Evolutionary conservation across 495 filamentous ascomycete genomes (phyloP).

Genomic region (Penicillium manginii): DNA sequence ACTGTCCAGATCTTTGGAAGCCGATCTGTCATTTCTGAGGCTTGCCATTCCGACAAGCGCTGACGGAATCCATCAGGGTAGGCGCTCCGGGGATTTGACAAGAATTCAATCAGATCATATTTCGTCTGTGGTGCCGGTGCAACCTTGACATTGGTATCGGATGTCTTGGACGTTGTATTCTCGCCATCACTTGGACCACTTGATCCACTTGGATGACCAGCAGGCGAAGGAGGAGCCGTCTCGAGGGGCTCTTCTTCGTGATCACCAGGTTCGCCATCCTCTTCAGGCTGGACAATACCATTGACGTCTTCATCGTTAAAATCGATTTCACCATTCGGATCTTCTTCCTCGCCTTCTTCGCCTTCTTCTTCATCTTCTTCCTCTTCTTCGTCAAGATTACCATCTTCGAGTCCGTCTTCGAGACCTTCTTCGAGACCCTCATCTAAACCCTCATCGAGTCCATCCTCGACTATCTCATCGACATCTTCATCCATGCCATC

Average conservation of each 20-base stretch:
- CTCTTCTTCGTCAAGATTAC: constrained; percentile 22
- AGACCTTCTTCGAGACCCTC: constrained; percentile 19
- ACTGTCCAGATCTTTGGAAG: constrained; percentile 63
- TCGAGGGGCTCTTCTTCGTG: constrained; percentile 17
- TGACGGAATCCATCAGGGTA: constrained; percentile 26
- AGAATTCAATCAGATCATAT: constrained; percentile 26
- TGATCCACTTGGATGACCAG: constrained; percentile 5
- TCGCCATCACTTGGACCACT: constrained; percentile 16
- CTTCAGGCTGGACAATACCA: constrained; percentile 1
- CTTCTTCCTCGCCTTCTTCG: not conserved
- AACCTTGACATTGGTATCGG: constrained; percentile 1
- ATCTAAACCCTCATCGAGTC: constrained; percentile 4
- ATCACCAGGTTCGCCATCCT: constrained; percentile 16
- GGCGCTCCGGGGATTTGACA: constrained; percentile 34
- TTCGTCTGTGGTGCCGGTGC: constrained; percentile 7
- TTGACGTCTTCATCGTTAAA: constrained; percentile 28
- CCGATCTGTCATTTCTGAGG: constrained; percentile 53
- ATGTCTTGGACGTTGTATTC: constrained; percentile 2
- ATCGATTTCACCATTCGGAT: constrained; percentile 28
- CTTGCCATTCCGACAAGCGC: constrained; percentile 26
- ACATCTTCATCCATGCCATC: constrained; percentile 24
- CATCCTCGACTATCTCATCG: constrained; percentile 7
- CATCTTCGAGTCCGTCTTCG: constrained; percentile 23
- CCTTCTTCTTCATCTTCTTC: constrained; percentile 12
- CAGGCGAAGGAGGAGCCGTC: constrained; percentile 9